Conservation (phyloP, 2,329 filamentous ascomycete species). For the Calonectria honghensis region DNA sequence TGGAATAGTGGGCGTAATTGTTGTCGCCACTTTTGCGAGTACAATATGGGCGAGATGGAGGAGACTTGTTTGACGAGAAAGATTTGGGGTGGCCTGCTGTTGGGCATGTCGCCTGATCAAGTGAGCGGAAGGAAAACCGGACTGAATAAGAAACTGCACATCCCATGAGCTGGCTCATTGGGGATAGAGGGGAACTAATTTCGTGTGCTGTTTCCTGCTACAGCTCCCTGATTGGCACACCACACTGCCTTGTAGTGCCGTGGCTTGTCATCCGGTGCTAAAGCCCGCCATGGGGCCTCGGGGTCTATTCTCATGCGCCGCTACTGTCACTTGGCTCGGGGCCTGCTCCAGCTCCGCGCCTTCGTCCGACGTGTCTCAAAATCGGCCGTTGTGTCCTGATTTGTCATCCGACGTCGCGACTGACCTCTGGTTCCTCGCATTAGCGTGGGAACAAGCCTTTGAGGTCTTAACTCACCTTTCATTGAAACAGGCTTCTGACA, state of each 20-base stretch:
- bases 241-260: not conserved
- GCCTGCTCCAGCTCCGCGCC: not conserved
- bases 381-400: not conserved
- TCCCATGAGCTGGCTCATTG: not conserved
- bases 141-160: not conserved
- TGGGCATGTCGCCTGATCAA: not conserved
- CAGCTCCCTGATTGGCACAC: not conserved
- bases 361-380: not conserved
- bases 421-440: not conserved
- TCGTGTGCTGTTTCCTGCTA: no score
- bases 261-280: not conserved
- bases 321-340: not conserved
- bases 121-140: not conserved
- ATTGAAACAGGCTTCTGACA: not conserved
- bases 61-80: constrained; percentile 4
- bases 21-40: constrained; percentile 69
- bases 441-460: rapidly evolving
- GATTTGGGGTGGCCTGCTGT: not conserved
- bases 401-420: not conserved
- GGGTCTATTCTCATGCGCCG: not conserved
- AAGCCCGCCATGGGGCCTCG: not conserved
- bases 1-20: constrained; percentile 70
- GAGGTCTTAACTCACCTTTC: no score
- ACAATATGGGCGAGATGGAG: constrained; percentile 67
- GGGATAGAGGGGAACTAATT: not conserved